phyloP scores from a whole-genome alignment of 345 rosid genomes.

The Sonneratia caseolaris region DNA sequence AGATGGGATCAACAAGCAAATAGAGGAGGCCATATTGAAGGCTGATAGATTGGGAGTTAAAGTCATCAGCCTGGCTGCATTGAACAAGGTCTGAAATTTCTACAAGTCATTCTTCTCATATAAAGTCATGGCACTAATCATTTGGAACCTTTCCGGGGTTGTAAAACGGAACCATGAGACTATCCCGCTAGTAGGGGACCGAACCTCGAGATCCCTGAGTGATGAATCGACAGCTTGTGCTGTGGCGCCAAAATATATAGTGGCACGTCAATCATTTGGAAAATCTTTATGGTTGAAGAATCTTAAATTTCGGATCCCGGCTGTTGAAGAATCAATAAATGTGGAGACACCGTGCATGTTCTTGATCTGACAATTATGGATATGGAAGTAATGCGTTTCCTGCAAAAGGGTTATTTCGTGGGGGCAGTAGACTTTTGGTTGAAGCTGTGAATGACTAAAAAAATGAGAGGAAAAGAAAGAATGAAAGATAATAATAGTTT shows the following conservation, averaged over 20 bases:
- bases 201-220: too few species aligned
- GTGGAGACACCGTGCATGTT: neutral
- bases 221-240: too few species aligned
- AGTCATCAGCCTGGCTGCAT: slow-evolving; percentile 96
- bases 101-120: neutral
- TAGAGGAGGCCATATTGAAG: slow-evolving; percentile 68
- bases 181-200: too few species aligned
- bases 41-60: slow-evolving; percentile 81
- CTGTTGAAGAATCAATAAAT: neutral
- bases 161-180: too few species aligned
- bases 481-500: too few species aligned
- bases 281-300: neutral
- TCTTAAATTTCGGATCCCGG: neutral
- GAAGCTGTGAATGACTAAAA: too few species aligned
- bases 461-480: too few species aligned
- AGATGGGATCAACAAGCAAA: slow-evolving; percentile 69
- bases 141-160: too few species aligned
- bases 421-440: too few species aligned
- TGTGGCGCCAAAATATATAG: neutral
- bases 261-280: neutral
- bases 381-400: too few species aligned
- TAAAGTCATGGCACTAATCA: too few species aligned
- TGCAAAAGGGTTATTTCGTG: too few species aligned
- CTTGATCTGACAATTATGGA: neutral
- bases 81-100: slow-evolving; percentile 47